A percentile compares a stretch with the other conserved stretches of the same genome.
phyloP scores from a whole-genome alignment of 2,329 filamentous ascomycete genomes.

The Ceratocystiopsis minuta region DNA sequence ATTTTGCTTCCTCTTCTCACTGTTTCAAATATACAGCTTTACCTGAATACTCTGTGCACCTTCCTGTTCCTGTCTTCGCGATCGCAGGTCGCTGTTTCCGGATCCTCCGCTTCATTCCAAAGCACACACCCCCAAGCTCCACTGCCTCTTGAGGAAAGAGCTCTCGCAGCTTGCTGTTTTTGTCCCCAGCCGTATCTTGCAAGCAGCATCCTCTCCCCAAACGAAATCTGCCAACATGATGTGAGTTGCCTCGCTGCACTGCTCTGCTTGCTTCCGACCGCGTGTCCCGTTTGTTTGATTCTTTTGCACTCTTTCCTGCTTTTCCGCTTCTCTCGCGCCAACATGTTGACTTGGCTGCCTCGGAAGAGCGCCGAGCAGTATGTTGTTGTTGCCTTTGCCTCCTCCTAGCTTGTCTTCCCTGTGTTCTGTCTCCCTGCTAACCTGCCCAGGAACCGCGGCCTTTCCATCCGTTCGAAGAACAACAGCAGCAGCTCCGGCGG shows the following conservation, averaged over 20 bases:
- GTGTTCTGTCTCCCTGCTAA: slow-evolving; percentile 1
- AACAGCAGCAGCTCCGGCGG: slow-evolving; percentile 1
- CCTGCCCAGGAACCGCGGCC: slow-evolving; percentile 49
- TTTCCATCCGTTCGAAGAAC: slow-evolving; percentile 54
- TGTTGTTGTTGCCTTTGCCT: background rate
- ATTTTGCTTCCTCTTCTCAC: too few species aligned
- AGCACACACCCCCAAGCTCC: too few species aligned
- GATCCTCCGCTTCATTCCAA: too few species aligned
- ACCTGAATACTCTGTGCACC: too few species aligned
- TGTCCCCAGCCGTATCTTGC: background rate
- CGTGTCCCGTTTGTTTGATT: background rate
- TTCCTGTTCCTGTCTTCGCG: too few species aligned
- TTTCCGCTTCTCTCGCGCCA: background rate
- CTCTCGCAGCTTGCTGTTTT: slow-evolving; percentile 2
- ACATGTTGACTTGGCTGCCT: slow-evolving; percentile 7
- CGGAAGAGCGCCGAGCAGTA: slow-evolving; percentile 8
- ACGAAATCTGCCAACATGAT: slow-evolving; percentile 4
- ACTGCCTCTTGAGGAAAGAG: slow-evolving; percentile 1
- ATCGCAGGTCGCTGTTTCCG: too few species aligned
- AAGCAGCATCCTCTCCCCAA: background rate
- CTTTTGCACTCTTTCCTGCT: background rate
- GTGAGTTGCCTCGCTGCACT: slow-evolving; percentile 1
- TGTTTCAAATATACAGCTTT: too few species aligned
- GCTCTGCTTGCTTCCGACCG: background rate
- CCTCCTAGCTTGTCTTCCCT: background rate